Evolutionary conservation across 805 yeast genomes (phyloP).

Genomic region (Kurtzmaniella fragi): DNA sequence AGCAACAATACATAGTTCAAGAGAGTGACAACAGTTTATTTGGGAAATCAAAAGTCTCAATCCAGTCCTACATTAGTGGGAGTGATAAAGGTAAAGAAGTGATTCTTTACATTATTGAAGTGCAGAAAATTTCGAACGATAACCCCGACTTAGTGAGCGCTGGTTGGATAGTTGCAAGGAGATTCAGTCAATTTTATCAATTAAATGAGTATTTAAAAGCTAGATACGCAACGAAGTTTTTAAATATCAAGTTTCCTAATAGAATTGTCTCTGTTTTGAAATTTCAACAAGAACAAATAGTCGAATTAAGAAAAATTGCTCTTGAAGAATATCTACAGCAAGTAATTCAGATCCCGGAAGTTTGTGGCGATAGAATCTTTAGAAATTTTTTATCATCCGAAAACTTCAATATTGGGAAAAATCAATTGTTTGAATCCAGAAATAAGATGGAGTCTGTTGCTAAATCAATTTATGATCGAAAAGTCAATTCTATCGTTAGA

Average conservation of each 20-base stretch:
- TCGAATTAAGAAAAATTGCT: conserved; percentile 57
- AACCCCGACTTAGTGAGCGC: conserved; percentile 48
- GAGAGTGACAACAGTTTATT: conserved; percentile 75
- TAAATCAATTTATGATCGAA: conserved; percentile 28
- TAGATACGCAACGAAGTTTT: conserved; percentile 44
- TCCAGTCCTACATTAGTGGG: conserved; percentile 52
- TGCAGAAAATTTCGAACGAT: conserved; percentile 46
- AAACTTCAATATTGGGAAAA: conserved; percentile 37
- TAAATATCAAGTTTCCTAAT: conserved; percentile 51
- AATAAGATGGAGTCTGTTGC: conserved; percentile 26
- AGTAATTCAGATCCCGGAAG: conserved; percentile 56
- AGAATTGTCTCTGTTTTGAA: conserved; percentile 59
- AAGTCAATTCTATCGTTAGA: conserved; percentile 13
- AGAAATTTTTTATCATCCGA: conserved; percentile 77
- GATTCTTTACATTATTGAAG: conserved; percentile 71
- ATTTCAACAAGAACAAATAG: conserved; percentile 58
- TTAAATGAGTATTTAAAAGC: conserved; percentile 60
- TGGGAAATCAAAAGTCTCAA: conserved; percentile 54
- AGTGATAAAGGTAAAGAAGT: conserved; percentile 56
- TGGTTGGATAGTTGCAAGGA: conserved; percentile 86
- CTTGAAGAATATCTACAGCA: conserved; percentile 59
- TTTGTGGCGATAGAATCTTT: conserved; percentile 70
- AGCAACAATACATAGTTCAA: conserved; percentile 77
- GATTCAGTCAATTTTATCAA: conserved; percentile 79
- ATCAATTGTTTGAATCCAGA: conserved; percentile 19